Percentiles rank a stretch among this genome's conserved stretches.
phyloP scores from a whole-genome alignment of 2,329 filamentous ascomycete species.

The Xylaria multiplex region DNA sequence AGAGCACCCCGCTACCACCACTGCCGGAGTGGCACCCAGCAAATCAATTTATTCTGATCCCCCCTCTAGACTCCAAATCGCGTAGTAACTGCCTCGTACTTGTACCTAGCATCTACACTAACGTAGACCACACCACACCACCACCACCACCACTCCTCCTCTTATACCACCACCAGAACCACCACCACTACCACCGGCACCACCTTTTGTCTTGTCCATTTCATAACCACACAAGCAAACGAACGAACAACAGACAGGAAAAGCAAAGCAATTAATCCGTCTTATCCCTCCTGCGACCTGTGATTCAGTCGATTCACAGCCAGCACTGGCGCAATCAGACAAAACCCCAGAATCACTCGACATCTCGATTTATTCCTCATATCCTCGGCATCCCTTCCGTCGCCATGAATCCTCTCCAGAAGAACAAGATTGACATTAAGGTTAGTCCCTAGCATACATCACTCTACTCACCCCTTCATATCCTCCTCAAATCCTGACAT shows the following conservation, averaged over 20 bases:
- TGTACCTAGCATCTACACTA: neutral
- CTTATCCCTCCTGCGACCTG: neutral
- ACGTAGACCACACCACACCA: slow-evolving; percentile 19
- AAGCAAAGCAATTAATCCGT: neutral
- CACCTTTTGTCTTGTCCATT: neutral
- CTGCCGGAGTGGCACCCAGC: slow-evolving; percentile 30
- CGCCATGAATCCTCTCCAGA: slow-evolving; percentile 93
- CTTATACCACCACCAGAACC: slow-evolving; percentile 23
- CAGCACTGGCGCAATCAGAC: slow-evolving; percentile 8
- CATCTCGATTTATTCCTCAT: slow-evolving; percentile 9
- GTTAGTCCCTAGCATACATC: slow-evolving; percentile 65
- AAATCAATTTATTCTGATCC: slow-evolving; percentile 33
- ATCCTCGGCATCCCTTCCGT: slow-evolving; percentile 31
- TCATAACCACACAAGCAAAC: slow-evolving; percentile 2
- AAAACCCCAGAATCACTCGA: slow-evolving; percentile 1
- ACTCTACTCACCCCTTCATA: slow-evolving; percentile 14
- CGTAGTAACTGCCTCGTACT: neutral
- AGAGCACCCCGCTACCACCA: slow-evolving; percentile 28
- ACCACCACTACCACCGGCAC: slow-evolving; percentile 20
- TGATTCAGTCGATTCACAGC: neutral
- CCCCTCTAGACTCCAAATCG: slow-evolving; percentile 31
- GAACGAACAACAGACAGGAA: slow-evolving; percentile 1
- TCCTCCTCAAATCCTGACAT: neutral
- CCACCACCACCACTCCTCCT: slow-evolving; percentile 20
- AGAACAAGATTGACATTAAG: slow-evolving; percentile 97